These are phyloP conservation scores for Ganoderma meredithae DNA, from an alignment of 1,284 basidiomycete genomes.

Conservation along the genomic window DNA sequence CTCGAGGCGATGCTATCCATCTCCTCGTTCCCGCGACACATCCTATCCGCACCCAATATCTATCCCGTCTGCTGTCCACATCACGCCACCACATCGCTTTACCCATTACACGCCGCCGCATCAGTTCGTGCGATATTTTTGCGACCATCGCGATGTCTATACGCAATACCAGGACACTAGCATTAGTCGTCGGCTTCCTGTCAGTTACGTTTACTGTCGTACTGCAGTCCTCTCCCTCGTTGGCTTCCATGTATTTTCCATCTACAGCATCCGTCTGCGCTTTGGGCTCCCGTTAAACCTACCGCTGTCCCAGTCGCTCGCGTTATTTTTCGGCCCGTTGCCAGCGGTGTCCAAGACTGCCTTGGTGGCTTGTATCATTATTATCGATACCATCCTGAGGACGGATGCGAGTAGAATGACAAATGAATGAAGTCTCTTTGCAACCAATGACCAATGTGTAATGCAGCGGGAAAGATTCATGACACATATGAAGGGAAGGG, in stretches of 20 bases:
- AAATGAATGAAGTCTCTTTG: not conserved
- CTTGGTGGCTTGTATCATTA: constrained; percentile 8
- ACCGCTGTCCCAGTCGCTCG: not conserved
- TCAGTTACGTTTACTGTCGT: constrained; percentile 11
- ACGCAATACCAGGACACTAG: not conserved
- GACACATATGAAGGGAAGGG: not conserved
- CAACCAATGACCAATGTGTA: not conserved
- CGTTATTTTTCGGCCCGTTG: not conserved
- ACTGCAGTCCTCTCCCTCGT: not conserved
- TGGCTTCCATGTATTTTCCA: too few relatives aligned
- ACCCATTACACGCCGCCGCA: not conserved
- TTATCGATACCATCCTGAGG: constrained; percentile 9
- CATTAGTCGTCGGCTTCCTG: not conserved
- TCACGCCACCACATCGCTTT: not conserved
- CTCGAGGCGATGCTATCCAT: constrained; percentile 7
- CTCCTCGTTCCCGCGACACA: constrained; percentile 18
- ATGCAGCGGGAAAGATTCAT: not conserved
- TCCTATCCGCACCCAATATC: constrained; percentile 1
- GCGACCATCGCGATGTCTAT: not conserved
- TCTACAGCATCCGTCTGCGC: not conserved
- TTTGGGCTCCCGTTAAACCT: not conserved
- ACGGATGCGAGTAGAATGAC: not conserved
- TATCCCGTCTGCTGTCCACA: too few relatives aligned
- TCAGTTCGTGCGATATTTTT: not conserved
- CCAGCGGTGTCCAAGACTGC: not conserved